Conservation (phyloP, 371 early-diverging fungal species). For the Syncephalastrum sp. region DNA sequence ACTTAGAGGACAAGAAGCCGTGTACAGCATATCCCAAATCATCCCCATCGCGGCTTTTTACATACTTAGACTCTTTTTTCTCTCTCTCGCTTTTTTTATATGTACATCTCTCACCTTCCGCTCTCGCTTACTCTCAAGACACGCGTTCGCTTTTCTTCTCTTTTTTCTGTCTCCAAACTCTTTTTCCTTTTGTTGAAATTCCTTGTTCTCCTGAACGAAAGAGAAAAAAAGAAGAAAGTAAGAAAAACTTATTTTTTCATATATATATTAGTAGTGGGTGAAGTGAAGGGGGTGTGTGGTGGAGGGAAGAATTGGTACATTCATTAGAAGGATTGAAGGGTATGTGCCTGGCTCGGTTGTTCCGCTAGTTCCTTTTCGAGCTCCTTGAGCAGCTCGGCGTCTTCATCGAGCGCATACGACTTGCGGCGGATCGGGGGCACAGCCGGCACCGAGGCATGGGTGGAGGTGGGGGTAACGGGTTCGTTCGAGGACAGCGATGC, state of each 20-base stretch:
- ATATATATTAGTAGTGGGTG: background rate
- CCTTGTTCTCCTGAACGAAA: background rate
- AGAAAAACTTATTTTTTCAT: no score
- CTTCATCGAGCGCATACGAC: conserved; percentile 11
- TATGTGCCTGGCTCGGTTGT: background rate
- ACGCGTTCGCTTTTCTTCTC: no score
- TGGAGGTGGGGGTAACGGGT: conserved; percentile 18
- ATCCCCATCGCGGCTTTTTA: no score
- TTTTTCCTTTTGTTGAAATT: conserved; percentile 6
- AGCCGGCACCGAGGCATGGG: conserved; percentile 3
- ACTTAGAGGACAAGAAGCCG: background rate
- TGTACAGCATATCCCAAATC: no score
- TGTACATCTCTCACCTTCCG: conserved; percentile 3
- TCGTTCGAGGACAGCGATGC: conserved; percentile 16
- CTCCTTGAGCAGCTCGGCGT: conserved; percentile 18
- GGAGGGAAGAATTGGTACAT: background rate
- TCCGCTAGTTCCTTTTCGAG: conserved; percentile 17
- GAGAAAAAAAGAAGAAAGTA: no score
- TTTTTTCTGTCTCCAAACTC: conserved; percentile 11
- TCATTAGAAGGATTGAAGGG: no score
- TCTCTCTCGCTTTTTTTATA: conserved; percentile 2
- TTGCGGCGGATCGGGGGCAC: background rate
- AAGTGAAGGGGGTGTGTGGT: no score
- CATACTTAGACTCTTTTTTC: no score
- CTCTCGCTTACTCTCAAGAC: background rate